phyloP scores from a whole-genome alignment of 2,329 filamentous ascomycete genomes.

The Ophiostoma himal-ulmi region DNA sequence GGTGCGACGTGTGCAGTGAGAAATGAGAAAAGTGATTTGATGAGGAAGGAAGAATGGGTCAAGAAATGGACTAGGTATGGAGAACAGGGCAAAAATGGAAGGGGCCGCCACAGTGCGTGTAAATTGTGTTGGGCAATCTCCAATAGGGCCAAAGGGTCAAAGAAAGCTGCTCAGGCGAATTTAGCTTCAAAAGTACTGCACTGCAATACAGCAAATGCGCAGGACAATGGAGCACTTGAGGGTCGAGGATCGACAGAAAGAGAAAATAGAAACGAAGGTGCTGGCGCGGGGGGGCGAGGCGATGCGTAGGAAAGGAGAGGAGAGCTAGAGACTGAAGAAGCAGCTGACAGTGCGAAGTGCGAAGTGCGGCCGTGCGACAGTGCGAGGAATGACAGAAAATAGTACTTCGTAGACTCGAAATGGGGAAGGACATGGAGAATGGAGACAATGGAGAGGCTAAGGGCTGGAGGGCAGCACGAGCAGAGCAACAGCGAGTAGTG shows the following conservation, averaged over 20 bases:
- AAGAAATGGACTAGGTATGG: not conserved
- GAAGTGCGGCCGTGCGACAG: not conserved
- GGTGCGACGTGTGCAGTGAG: not conserved
- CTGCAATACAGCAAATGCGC: no score
- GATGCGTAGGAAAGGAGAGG: not conserved
- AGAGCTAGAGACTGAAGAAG: no score
- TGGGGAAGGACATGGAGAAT: not conserved
- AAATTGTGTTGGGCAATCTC: not conserved
- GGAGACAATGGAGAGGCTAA: not conserved
- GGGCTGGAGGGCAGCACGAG: not conserved
- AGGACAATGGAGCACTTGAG: no score
- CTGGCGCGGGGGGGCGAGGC: not conserved
- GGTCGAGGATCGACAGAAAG: not conserved
- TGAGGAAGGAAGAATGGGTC: not conserved
- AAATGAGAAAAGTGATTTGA: not conserved
- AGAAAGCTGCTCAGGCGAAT: not conserved
- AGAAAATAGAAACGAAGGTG: not conserved
- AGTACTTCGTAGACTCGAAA: not conserved
- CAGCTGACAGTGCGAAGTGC: not conserved
- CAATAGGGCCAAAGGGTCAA: not conserved
- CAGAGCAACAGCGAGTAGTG: not conserved
- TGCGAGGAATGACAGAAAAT: not conserved
- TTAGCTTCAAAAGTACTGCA: not conserved
- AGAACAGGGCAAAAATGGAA: not conserved
- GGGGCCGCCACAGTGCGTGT: not conserved